Conservation (phyloP, 2,329 filamentous ascomycete species). For the Monascus ruber region DNA sequence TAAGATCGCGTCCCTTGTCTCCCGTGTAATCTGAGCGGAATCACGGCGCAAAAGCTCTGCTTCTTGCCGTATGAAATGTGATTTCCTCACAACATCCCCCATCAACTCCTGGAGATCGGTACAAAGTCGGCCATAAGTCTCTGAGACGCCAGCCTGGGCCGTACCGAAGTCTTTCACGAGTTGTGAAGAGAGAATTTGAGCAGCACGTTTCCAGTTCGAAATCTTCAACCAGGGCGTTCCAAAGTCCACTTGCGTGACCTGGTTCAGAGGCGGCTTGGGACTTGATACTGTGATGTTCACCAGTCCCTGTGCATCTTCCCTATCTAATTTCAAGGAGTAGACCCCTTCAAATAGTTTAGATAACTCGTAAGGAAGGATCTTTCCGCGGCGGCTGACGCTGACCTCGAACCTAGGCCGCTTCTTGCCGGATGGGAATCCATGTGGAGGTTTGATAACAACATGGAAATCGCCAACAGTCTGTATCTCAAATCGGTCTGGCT, state of each 20-base stretch:
- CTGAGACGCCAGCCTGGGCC: constrained; percentile 27
- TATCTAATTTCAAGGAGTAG: constrained; percentile 40
- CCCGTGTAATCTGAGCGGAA: constrained; percentile 12
- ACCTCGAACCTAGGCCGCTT: constrained; percentile 40
- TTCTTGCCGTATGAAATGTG: constrained; percentile 22
- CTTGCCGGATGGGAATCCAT: constrained; percentile 29
- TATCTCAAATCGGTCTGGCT: constrained; percentile 38
- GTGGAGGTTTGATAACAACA: constrained; percentile 41
- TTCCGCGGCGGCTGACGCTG: constrained; percentile 34
- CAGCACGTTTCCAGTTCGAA: constrained; percentile 34
- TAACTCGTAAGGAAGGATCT: constrained; percentile 33
- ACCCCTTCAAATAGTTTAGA: constrained; percentile 43
- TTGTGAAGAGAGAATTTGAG: constrained; percentile 23
- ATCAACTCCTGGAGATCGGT: constrained; percentile 28
- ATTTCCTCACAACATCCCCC: constrained; percentile 25
- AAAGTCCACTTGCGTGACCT: constrained; percentile 31
- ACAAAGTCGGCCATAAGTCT: constrained; percentile 26
- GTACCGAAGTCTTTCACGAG: constrained; percentile 24
- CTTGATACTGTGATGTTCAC: constrained; percentile 38
- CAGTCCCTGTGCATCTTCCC: constrained; percentile 37
- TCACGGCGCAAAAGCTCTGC: constrained; percentile 15
- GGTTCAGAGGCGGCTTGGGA: constrained; percentile 22
- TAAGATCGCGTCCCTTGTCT: constrained; percentile 14
- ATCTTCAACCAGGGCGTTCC: constrained; percentile 38
- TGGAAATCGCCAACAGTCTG: constrained; percentile 44